phyloP scores from a whole-genome alignment of 2,329 filamentous ascomycete species.

The Ceratocystis diversiconidia region DNA sequence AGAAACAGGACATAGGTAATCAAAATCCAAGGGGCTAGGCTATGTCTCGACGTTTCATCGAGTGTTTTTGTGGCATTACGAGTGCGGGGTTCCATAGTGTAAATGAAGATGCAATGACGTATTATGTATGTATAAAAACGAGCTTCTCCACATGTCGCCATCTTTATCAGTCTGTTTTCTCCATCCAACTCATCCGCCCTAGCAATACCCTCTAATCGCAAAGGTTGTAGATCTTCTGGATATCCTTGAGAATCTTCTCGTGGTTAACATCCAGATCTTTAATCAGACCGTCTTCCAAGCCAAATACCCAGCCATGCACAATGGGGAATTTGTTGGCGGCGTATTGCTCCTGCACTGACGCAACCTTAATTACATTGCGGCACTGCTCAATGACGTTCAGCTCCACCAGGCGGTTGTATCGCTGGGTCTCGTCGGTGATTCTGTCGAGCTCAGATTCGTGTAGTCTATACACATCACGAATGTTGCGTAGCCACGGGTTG shows the following conservation, averaged over 20 bases:
- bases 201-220: slow-evolving; percentile 23
- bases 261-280: slow-evolving; percentile 52
- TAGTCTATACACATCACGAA: slow-evolving; percentile 58
- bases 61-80: no score
- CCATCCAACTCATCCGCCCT: no score
- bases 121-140: no score
- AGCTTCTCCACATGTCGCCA: no score
- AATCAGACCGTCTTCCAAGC: slow-evolving; percentile 50
- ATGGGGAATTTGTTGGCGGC: slow-evolving; percentile 49
- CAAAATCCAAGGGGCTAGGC: no score
- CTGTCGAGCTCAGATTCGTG: slow-evolving; percentile 56
- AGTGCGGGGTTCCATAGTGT: no score
- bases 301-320: slow-evolving; percentile 63
- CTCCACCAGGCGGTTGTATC: slow-evolving; percentile 61
- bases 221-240: slow-evolving; percentile 53
- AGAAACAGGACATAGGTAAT: no score
- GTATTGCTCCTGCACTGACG: slow-evolving; percentile 60
- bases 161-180: no score
- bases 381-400: slow-evolving; percentile 71
- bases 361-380: slow-evolving; percentile 65
- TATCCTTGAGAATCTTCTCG: slow-evolving; percentile 38
- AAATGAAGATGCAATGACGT: no score
- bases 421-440: slow-evolving; percentile 42
- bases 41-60: no score
- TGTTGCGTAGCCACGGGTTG: slow-evolving; percentile 62